These are phyloP conservation scores for Inga oerstediana DNA, from an alignment of 306 rosid species.

Conservation along the genomic window DNA sequence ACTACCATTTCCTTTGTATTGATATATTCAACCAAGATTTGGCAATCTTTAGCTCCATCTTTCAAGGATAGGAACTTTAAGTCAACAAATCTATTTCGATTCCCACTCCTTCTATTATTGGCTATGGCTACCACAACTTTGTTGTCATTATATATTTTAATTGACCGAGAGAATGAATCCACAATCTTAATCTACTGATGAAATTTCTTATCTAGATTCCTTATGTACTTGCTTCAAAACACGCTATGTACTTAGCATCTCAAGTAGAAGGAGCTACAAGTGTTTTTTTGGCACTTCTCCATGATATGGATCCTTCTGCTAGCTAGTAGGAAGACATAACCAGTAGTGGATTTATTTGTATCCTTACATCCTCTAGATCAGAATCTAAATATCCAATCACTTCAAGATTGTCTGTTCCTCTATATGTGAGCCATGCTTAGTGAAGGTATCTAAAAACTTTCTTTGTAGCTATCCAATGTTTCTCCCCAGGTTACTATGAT, in stretches of 20 bases:
- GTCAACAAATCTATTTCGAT: too few relatives aligned
- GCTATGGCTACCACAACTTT: background rate
- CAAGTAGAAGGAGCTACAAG: background rate
- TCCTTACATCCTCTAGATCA: background rate
- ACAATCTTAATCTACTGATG: background rate
- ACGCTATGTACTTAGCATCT: background rate
- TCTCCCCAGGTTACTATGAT: background rate
- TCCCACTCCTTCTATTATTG: background rate
- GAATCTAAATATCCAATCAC: background rate
- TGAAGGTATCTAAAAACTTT: background rate
- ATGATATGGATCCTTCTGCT: background rate
- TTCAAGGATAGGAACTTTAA: background rate
- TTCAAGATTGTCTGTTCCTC: background rate
- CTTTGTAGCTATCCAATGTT: background rate
- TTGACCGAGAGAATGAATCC: background rate
- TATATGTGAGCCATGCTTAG: background rate
- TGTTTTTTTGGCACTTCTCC: background rate
- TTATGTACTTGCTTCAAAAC: background rate
- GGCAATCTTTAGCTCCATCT: background rate
- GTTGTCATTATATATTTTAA: too few relatives aligned
- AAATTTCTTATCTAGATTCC: background rate
- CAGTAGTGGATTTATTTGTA: background rate
- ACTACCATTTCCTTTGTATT: background rate
- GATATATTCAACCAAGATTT: background rate
- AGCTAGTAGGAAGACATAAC: background rate